These are phyloP conservation scores for Aspergillus sp. DNA, from an alignment of 2,329 filamentous ascomycete genomes.

Conservation along the genomic window DNA sequence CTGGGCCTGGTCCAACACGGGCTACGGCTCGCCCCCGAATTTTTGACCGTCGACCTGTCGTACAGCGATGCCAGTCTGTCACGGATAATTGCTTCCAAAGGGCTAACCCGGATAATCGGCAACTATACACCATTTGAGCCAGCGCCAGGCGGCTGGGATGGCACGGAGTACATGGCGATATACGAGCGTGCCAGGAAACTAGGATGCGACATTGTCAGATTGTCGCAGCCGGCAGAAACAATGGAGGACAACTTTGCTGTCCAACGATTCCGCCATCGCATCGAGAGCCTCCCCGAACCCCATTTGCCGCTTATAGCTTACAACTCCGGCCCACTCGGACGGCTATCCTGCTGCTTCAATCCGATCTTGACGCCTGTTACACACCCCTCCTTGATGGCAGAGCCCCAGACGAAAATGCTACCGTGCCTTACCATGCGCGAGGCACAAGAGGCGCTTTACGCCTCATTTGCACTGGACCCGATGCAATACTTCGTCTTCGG, in stretches of 20 bases:
- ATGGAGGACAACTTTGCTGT: slow-evolving; percentile 57
- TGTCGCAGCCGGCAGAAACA: slow-evolving; percentile 48
- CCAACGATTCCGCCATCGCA: slow-evolving; percentile 44
- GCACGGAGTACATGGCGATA: slow-evolving; percentile 44
- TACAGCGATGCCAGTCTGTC: slow-evolving; percentile 44
- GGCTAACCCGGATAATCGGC: slow-evolving; percentile 54
- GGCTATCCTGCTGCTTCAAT: slow-evolving; percentile 59
- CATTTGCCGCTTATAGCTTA: slow-evolving; percentile 52
- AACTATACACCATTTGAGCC: slow-evolving; percentile 39
- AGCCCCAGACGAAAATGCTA: slow-evolving; percentile 35
- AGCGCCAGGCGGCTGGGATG: slow-evolving; percentile 46
- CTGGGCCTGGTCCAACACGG: slow-evolving; percentile 51
- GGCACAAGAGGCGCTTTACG: slow-evolving; percentile 56
- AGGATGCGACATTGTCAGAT: slow-evolving; percentile 54
- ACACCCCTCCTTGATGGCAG: slow-evolving; percentile 38
- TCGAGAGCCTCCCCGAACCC: slow-evolving; percentile 35
- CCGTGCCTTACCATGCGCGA: slow-evolving; percentile 52
- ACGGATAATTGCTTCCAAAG: slow-evolving; percentile 43
- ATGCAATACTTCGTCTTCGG: slow-evolving; percentile 68
- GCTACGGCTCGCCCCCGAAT: slow-evolving; percentile 54
- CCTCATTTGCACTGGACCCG: slow-evolving; percentile 57
- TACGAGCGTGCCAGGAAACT: slow-evolving; percentile 50
- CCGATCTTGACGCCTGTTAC: slow-evolving; percentile 53
- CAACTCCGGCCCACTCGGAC: slow-evolving; percentile 55
- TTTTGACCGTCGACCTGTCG: slow-evolving; percentile 52